Conservation (phyloP, 768 basidiomycete species). For the Tulasnella sp. region DNA sequence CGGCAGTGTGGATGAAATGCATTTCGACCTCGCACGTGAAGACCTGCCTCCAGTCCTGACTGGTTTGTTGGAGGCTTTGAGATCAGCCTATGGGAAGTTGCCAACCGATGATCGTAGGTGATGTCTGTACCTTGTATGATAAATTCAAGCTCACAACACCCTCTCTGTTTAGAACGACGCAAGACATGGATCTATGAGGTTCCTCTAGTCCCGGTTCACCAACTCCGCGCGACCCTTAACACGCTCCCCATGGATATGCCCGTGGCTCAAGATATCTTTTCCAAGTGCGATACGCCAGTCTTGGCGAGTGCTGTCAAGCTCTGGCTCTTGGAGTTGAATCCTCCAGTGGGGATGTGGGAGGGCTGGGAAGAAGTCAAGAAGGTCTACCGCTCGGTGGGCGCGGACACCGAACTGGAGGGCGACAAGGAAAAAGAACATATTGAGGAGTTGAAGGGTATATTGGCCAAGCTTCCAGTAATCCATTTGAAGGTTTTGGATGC, state of each 20-base stretch:
- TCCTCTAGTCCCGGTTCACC: slow-evolving; percentile 71
- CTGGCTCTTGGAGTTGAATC: slow-evolving; percentile 85
- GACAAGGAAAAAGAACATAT: slow-evolving; percentile 55
- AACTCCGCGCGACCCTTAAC: slow-evolving; percentile 77
- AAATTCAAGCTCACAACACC: not conserved
- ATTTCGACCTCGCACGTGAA: slow-evolving; percentile 31
- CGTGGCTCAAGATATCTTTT: slow-evolving; percentile 45
- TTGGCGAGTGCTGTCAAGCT: slow-evolving; percentile 78
- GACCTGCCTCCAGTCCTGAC: slow-evolving; percentile 62
- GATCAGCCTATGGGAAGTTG: slow-evolving; percentile 49
- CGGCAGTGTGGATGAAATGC: not conserved
- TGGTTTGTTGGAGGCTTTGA: slow-evolving; percentile 53
- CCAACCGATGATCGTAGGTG: slow-evolving; percentile 53
- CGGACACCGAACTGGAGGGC: slow-evolving; percentile 45
- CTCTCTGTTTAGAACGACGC: slow-evolving; percentile 51
- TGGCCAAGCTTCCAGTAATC: slow-evolving; percentile 64
- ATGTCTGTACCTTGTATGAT: not conserved
- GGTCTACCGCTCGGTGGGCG: slow-evolving; percentile 56
- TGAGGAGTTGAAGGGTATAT: slow-evolving; percentile 42
- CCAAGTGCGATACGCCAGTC: slow-evolving; percentile 74
- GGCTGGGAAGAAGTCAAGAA: slow-evolving; percentile 86
- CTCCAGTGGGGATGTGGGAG: slow-evolving; percentile 75
- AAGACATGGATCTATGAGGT: slow-evolving; percentile 90
- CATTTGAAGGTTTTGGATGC: slow-evolving; percentile 73
- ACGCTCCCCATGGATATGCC: slow-evolving; percentile 46